phyloP scores from a whole-genome alignment of 2,329 filamentous ascomycete species.

The Sclerotinia borealis region DNA sequence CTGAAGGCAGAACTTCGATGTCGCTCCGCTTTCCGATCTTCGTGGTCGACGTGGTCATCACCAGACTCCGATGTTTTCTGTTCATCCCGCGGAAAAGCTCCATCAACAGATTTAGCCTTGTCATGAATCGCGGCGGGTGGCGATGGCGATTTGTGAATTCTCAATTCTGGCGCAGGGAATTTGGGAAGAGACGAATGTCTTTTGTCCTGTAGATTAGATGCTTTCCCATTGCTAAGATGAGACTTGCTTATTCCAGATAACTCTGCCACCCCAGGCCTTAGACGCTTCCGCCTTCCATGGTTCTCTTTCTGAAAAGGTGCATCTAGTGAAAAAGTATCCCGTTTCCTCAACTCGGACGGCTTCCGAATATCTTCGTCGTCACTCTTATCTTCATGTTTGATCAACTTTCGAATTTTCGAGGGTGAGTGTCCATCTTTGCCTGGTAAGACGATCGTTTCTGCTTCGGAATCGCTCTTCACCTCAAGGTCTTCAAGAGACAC shows the following conservation, averaged over 20 bases:
- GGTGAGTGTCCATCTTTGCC: conserved; percentile 60
- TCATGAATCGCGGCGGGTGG: conserved; percentile 22
- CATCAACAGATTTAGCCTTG: conserved; percentile 37
- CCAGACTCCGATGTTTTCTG: conserved; percentile 30
- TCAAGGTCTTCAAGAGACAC: conserved; percentile 18
- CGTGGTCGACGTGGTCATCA: conserved; percentile 26
- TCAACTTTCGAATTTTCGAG: conserved; percentile 53
- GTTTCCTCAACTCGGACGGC: conserved; percentile 16
- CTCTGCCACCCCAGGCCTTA: conserved; percentile 21
- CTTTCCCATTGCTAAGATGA: conserved; percentile 24
- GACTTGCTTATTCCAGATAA: conserved; percentile 1
- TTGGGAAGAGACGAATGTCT: conserved; percentile 30
- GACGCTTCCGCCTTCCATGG: conserved; percentile 46
- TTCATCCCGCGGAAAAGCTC: conserved; percentile 37
- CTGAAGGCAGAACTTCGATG: conserved; percentile 26
- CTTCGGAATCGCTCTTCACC: conserved; percentile 60
- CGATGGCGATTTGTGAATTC: conserved; percentile 33
- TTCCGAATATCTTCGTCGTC: conserved; percentile 43
- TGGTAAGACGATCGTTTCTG: conserved; percentile 64
- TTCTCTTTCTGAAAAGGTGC: conserved; percentile 24
- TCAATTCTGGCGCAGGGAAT: conserved; percentile 49
- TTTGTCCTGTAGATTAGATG: conserved; percentile 43
- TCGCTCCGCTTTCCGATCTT: conserved; percentile 17
- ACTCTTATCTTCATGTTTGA: conserved; percentile 59
- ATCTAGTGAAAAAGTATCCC: conserved; percentile 1